Evolutionary conservation across 140 eudicot species (phyloP).

Genomic region (Cichorium intybus): DNA sequence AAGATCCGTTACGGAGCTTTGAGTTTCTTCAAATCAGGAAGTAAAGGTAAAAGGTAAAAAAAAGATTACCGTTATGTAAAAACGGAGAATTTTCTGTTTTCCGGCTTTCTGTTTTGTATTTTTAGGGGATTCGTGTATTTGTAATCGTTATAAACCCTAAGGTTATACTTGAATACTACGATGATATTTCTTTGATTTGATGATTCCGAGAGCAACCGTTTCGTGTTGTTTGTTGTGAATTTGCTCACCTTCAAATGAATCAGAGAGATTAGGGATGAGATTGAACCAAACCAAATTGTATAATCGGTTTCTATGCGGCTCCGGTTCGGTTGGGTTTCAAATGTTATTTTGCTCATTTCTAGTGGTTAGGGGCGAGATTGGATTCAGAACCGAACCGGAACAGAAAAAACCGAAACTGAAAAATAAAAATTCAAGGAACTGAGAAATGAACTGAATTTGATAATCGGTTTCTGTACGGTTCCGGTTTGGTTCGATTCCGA

Average conservation of each 20-base stretch:
- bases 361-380: too few relatives aligned
- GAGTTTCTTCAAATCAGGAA: conserved; percentile 90
- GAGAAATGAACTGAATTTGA: too few relatives aligned
- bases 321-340: too few relatives aligned
- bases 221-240: background rate
- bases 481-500: too few relatives aligned
- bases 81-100: conserved; percentile 18
- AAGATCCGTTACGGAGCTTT: conserved; percentile 90
- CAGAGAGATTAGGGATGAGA: too few relatives aligned
- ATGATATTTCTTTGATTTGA: background rate
- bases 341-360: too few relatives aligned
- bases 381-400: too few relatives aligned
- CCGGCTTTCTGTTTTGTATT: conserved; percentile 1
- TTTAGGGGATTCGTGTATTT: conserved; percentile 10
- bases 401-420: too few relatives aligned
- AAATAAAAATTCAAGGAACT: too few relatives aligned
- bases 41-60: conserved; percentile 37
- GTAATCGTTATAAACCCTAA: conserved; percentile 19
- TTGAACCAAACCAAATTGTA: too few relatives aligned
- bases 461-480: too few relatives aligned
- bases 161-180: conserved; percentile 24
- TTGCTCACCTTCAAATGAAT: background rate
- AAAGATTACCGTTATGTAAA: conserved; percentile 13
- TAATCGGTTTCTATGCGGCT: too few relatives aligned
- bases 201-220: background rate